Base-by-base conservation (phyloP, 768 basidiomycete species). In the Royoungia palumana region DNA sequence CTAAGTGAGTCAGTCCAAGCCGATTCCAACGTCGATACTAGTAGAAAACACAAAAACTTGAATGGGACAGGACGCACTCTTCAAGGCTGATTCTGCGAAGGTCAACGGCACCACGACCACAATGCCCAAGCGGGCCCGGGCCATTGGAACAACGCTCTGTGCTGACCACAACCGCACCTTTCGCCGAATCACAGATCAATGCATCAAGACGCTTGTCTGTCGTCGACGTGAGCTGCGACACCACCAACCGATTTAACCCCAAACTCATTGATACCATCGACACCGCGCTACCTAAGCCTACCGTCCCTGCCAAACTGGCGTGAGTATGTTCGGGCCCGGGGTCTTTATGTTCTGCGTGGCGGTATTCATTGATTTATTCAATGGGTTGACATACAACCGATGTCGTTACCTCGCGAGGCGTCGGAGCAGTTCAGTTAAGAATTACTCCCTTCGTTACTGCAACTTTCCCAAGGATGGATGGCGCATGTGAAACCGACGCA, bases 201-300 rank as follows among this genome's bases (percentile, higher is more conserved):
- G 75, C n/a, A n/a, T n/a, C n/a, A n/a, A n/a, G n/a, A n/a, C n/a
- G n/a, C n/a, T n/a, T n/a, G n/a, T n/a, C n/a, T n/a, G 82, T 97
- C 40, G 96, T 97, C 20, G 96, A 99, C 59, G 96, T 99, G n/a
- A n/a, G n/a, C n/a, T n/a, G n/a, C n/a, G n/a, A n/a, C n/a, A n/a
- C n/a, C n/a, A n/a, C n/a, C n/a, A n/a, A n/a, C n/a, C n/a, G 95
- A 13, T 87, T 87, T 79, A 99, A 98, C 68, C 96, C 96, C 1
- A 88, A 98, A 57, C 96, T 95, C 8, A 86, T 98, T 51, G 98
- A 99, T 72, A 75, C 63, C 47, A 79, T 94, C 72, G 97, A 96
- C 72, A 98, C 95, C 19, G 94, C 92, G 0, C 97, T 97, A 67
- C 79, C 85, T 40, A 78, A 89, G 49, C 96, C 96, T 16, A 96